These are phyloP conservation scores for Phytophthora constricta DNA, from an alignment of 352 stramenopile species.

Conservation along the genomic window DNA sequence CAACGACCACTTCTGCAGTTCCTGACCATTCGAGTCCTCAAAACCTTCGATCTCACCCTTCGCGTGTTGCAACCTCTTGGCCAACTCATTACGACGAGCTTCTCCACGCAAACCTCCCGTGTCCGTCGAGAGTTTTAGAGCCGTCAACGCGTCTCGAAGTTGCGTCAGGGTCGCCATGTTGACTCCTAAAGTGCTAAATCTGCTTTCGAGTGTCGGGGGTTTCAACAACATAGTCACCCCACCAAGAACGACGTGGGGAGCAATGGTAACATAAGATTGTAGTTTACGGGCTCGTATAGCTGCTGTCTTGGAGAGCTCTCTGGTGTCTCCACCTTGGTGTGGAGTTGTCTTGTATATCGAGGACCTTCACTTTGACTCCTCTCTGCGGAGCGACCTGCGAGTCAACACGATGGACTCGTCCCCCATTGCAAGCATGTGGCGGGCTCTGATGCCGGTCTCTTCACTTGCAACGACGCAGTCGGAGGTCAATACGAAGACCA, in stretches of 20 bases:
- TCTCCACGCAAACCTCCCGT: slow-evolving; percentile 45
- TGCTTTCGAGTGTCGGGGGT: not conserved
- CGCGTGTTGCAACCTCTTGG: slow-evolving; percentile 28
- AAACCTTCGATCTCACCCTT: not conserved
- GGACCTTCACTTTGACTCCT: slow-evolving; percentile 11
- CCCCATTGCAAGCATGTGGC: slow-evolving; percentile 36
- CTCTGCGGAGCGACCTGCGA: slow-evolving; percentile 13
- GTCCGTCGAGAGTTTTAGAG: slow-evolving; percentile 41
- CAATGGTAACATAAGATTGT: no score
- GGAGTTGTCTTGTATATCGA: not conserved
- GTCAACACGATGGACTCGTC: slow-evolving; percentile 37
- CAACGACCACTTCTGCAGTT: slow-evolving; percentile 25
- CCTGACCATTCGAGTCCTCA: not conserved
- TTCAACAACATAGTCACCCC: no score
- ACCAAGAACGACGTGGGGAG: no score
- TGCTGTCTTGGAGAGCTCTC: not conserved
- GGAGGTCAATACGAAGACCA: no score
- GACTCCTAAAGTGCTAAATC: not conserved
- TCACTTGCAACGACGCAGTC: not conserved
- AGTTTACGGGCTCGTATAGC: no score
- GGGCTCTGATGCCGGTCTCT: slow-evolving; percentile 24
- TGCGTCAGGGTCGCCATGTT: slow-evolving; percentile 26
- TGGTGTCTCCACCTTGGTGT: not conserved
- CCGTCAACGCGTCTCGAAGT: slow-evolving; percentile 44
- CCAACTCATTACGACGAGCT: slow-evolving; percentile 40